Percentiles rank a stretch among this genome's conserved stretches.
Conservation (phyloP, 495 filamentous ascomycete species). For the Collariella sp. region DNA sequence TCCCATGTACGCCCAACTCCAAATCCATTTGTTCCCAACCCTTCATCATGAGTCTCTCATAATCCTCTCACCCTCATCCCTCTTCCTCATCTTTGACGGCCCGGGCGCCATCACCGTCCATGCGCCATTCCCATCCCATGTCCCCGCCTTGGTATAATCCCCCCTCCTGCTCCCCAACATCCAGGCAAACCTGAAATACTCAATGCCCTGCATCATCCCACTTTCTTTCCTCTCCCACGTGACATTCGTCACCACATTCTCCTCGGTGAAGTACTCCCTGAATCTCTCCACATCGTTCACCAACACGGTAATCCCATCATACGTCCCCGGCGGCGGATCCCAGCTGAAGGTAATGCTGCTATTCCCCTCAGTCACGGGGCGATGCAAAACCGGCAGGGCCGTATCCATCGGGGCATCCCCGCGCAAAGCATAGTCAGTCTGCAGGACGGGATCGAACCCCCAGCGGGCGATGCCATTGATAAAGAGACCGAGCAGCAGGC, state of each 20-base stretch:
- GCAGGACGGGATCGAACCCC: constrained; percentile 84
- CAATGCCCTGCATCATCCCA: constrained; percentile 36
- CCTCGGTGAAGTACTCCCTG: constrained; percentile 49
- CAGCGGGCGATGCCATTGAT: constrained; percentile 87
- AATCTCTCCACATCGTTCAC: constrained; percentile 93
- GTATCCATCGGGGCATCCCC: constrained; percentile 61
- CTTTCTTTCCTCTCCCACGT: constrained; percentile 36
- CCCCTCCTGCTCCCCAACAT: constrained; percentile 59
- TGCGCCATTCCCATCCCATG: constrained; percentile 58
- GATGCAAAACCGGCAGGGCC: constrained; percentile 52
- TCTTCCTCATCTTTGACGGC: constrained; percentile 32
- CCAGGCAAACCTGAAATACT: constrained; percentile 83
- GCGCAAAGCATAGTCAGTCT: constrained; percentile 62
- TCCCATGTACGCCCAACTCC: too few species aligned
- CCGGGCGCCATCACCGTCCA: constrained; percentile 54
- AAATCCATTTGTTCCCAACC: background rate
- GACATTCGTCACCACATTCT: constrained; percentile 28
- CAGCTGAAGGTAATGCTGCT: constrained; percentile 48
- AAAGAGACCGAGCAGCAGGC: constrained; percentile 81
- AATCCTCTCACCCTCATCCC: constrained; percentile 10
- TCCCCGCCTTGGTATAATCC: constrained; percentile 75
- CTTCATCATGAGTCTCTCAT: background rate
- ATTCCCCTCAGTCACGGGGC: constrained; percentile 32
- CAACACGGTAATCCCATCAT: constrained; percentile 74
- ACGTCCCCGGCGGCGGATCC: constrained; percentile 49